Evolutionary conservation across 768 basidiomycete genomes (phyloP).

Genomic region (Boletus rubroflammeus): DNA sequence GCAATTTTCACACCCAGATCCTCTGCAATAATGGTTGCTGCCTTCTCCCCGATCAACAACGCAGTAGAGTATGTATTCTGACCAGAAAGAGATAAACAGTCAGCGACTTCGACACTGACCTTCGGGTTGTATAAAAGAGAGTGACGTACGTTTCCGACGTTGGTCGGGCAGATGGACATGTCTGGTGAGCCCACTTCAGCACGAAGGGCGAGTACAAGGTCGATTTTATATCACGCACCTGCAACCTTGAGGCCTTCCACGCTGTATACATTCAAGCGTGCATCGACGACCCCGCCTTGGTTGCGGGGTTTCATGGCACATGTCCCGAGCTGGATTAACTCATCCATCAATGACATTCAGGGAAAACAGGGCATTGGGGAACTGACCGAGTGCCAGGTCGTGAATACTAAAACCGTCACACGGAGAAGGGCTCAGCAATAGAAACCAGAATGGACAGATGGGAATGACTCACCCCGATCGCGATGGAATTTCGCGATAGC

Average conservation of each 20-base stretch:
- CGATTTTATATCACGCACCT: conserved; percentile 32
- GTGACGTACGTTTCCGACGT: conserved; percentile 21
- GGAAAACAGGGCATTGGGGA: too few relatives aligned
- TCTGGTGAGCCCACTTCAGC: conserved; percentile 20
- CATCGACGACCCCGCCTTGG: conserved; percentile 60
- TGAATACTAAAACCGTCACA: neutral
- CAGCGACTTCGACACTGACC: neutral
- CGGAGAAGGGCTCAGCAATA: neutral
- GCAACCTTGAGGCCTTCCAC: conserved; percentile 57
- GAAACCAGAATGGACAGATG: too few relatives aligned
- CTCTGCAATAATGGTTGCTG: conserved; percentile 54
- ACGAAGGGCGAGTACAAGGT: neutral
- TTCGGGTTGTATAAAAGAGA: too few relatives aligned
- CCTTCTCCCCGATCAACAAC: conserved; percentile 55
- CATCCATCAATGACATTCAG: neutral
- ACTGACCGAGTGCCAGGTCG: conserved; percentile 18
- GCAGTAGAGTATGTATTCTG: conserved; percentile 44
- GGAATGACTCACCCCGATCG: conserved; percentile 5
- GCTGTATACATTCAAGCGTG: conserved; percentile 59
- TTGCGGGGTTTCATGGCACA: conserved; percentile 66
- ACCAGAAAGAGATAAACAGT: neutral
- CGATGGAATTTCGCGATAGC: conserved; percentile 30
- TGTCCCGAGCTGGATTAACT: conserved; percentile 49
- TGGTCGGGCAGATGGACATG: conserved; percentile 35
- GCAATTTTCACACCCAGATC: conserved; percentile 31